Percentiles rank a stretch among this genome's conserved stretches.
Conservation (phyloP, 805 yeast species). For the Candida dajiaensis region DNA sequence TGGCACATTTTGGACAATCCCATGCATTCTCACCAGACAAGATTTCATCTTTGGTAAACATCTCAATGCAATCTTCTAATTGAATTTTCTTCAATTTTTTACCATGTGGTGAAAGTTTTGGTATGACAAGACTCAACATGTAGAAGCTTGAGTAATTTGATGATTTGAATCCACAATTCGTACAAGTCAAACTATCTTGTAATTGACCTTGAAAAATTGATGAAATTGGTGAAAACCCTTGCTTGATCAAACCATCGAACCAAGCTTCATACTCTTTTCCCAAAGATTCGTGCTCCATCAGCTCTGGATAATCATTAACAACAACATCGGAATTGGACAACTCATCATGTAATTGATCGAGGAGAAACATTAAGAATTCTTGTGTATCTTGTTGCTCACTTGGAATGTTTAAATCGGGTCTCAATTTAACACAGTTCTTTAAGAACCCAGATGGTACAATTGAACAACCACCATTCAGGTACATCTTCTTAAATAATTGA, state of each 20-base stretch:
- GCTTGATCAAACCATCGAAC: constrained; percentile 48
- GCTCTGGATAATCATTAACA: constrained; percentile 32
- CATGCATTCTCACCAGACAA: constrained; percentile 73
- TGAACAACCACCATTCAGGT: constrained; percentile 49
- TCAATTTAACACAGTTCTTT: constrained; percentile 41
- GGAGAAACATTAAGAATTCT: constrained; percentile 60
- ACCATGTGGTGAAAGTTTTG: constrained; percentile 28
- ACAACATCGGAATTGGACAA: constrained; percentile 35
- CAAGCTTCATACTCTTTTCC: constrained; percentile 53
- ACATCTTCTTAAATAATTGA: constrained; percentile 51
- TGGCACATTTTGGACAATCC: constrained; percentile 70
- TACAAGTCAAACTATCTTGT: constrained; percentile 58
- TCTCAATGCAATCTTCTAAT: constrained; percentile 56
- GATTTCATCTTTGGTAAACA: constrained; percentile 59
- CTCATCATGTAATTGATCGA: constrained; percentile 69
- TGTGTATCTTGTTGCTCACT: constrained; percentile 79
- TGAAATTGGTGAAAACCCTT: constrained; percentile 64
- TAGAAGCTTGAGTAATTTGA: constrained; percentile 57
- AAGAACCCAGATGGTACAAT: constrained; percentile 64
- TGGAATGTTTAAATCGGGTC: constrained; percentile 67
- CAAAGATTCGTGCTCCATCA: constrained; percentile 28
- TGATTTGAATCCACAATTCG: constrained; percentile 56
- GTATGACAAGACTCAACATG: constrained; percentile 58
- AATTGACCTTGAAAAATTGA: constrained; percentile 68
- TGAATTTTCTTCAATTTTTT: constrained; percentile 32